Evolutionary conservation across 768 basidiomycete species (phyloP).

Genomic region (Obba rivulosa): DNA sequence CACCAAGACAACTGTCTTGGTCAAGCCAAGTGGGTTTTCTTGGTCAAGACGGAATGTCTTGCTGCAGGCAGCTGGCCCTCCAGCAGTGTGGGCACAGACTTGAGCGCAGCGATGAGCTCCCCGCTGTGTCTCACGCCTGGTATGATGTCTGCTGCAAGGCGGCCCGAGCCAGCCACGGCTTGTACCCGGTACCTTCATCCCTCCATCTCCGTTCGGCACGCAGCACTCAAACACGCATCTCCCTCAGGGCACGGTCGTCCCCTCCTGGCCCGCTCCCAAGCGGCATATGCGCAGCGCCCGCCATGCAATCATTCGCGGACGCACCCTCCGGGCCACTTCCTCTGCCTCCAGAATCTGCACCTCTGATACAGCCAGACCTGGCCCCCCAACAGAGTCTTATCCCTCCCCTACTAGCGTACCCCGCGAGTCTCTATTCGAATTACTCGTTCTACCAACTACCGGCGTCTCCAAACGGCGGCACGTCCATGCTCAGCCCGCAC

Average conservation of each 20-base stretch:
- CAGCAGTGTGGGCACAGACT: neutral
- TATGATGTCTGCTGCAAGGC: neutral
- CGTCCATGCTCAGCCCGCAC: slow-evolving; percentile 10
- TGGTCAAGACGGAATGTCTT: too few species aligned
- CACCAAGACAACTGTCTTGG: too few species aligned
- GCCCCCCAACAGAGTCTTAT: slow-evolving; percentile 1
- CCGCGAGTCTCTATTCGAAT: slow-evolving; percentile 48
- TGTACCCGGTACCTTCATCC: neutral
- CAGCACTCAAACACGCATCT: neutral
- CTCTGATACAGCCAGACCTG: neutral
- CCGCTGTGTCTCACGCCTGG: slow-evolving; percentile 13
- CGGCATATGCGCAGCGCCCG: neutral
- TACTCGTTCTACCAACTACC: slow-evolving; percentile 62
- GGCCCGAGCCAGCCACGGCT: too few species aligned
- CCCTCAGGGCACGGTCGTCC: neutral
- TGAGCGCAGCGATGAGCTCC: slow-evolving; percentile 21
- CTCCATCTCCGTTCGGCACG: neutral
- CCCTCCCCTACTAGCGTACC: slow-evolving; percentile 8
- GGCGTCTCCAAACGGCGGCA: slow-evolving; percentile 1
- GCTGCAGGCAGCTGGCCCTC: neutral
- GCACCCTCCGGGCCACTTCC: neutral
- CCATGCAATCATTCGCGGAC: neutral
- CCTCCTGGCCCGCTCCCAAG: slow-evolving; percentile 1
- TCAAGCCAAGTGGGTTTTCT: too few species aligned
- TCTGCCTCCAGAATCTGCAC: neutral